Evolutionary conservation across 805 yeast species (phyloP).

Genomic region (Lipomyces japonicus): DNA sequence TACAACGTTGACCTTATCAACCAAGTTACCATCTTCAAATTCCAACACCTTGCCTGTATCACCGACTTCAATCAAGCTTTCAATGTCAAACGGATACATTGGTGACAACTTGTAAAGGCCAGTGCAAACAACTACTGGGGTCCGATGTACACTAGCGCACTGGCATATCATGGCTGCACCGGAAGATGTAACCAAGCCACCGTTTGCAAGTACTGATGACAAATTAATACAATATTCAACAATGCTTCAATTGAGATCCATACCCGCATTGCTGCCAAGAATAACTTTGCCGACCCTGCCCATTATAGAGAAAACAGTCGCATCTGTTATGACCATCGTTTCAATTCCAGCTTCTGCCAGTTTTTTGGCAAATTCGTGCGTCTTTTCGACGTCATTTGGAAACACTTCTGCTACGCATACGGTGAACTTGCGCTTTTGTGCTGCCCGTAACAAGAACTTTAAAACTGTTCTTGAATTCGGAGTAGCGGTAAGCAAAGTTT

Average conservation of each 20-base stretch:
- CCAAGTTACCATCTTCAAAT: constrained; percentile 61
- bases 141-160: constrained; percentile 89
- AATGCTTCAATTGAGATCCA: too few relatives aligned
- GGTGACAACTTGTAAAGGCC: constrained; percentile 93
- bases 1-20: constrained; percentile 72
- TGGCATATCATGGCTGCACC: constrained; percentile 93
- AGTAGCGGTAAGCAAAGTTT: constrained; percentile 73
- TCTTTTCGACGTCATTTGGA: constrained; percentile 77
- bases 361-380: constrained; percentile 74
- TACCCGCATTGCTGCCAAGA: constrained; percentile 78
- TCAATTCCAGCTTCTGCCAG: constrained; percentile 84
- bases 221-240: too few relatives aligned
- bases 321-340: constrained; percentile 86
- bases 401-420: constrained; percentile 88
- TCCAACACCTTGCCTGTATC: constrained; percentile 85
- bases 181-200: constrained; percentile 84
- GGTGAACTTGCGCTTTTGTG: constrained; percentile 84
- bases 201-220: constrained; percentile 74
- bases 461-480: constrained; percentile 87
- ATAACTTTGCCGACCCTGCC: constrained; percentile 95
- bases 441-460: constrained; percentile 79
- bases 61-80: constrained; percentile 82
- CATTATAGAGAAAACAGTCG: constrained; percentile 92
- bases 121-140: constrained; percentile 95
- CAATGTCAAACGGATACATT: constrained; percentile 82